Evolutionary conservation across 495 filamentous ascomycete genomes (phyloP).

Genomic region (Hypoxylon cercidicola): DNA sequence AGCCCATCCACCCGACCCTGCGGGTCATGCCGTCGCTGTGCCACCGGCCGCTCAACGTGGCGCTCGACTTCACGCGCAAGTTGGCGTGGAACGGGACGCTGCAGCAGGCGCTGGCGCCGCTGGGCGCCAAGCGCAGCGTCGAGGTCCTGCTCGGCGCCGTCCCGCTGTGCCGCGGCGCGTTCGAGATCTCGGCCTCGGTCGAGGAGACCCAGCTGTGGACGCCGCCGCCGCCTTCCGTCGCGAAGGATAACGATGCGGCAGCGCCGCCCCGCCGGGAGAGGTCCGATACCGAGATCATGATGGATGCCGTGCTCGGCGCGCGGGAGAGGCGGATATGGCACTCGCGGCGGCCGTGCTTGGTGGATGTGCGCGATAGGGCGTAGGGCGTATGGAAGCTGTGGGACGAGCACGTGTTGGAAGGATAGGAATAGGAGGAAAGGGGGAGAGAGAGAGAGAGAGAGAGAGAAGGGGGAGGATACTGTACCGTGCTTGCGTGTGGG

Average conservation of each 20-base stretch:
- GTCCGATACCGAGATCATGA: slow-evolving; percentile 51
- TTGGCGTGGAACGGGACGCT: slow-evolving; percentile 86
- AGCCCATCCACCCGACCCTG: slow-evolving; percentile 76
- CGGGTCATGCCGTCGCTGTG: slow-evolving; percentile 80
- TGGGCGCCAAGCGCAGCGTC: slow-evolving; percentile 65
- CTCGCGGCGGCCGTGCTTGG: slow-evolving; percentile 69
- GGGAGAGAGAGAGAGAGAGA: not conserved
- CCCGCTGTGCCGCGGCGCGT: slow-evolving; percentile 80
- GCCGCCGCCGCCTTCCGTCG: slow-evolving; percentile 27
- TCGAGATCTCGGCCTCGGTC: slow-evolving; percentile 81
- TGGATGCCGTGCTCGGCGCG: slow-evolving; percentile 64
- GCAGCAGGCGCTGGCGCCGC: slow-evolving; percentile 73
- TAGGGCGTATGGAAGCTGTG: not conserved
- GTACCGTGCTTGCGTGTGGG: not conserved
- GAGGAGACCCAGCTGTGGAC: slow-evolving; percentile 74
- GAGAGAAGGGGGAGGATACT: not conserved
- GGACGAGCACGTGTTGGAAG: not conserved
- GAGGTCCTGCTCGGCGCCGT: slow-evolving; percentile 72
- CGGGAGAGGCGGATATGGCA: slow-evolving; percentile 78
- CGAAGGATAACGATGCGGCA: too few relatives aligned
- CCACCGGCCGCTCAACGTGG: slow-evolving; percentile 75
- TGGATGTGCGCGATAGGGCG: slow-evolving; percentile 64
- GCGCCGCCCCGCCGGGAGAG: too few relatives aligned
- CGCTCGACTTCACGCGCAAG: slow-evolving; percentile 84
- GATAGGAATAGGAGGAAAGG: not conserved